These are phyloP conservation scores for Colletotrichum sp. DNA, from an alignment of 2,329 filamentous ascomycete species.

Conservation along the genomic window DNA sequence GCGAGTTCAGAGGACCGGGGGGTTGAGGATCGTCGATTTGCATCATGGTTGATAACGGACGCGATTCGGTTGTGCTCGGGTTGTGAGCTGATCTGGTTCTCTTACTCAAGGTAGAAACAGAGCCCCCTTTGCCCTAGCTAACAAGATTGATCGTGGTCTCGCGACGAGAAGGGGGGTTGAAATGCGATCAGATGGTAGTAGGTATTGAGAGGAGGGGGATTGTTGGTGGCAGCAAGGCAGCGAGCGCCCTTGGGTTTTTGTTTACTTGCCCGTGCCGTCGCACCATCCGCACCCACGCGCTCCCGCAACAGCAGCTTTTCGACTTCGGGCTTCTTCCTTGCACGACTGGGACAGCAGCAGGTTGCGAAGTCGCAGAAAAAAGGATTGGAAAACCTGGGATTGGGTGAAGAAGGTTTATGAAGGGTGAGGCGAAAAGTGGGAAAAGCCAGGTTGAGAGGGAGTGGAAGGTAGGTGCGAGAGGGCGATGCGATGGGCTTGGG, in stretches of 20 bases:
- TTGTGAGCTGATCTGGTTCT: background rate
- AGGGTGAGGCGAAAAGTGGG: background rate
- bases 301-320: background rate
- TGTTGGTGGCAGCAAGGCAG: background rate
- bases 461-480: background rate
- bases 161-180: background rate
- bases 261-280: constrained; percentile 10
- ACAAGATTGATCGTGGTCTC: background rate
- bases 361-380: background rate
- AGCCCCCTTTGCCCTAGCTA: background rate
- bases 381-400: background rate
- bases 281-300: constrained; percentile 3
- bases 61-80: background rate
- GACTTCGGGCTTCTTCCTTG: constrained; percentile 14
- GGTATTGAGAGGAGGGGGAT: background rate
- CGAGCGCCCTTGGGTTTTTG: background rate
- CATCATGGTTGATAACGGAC: background rate
- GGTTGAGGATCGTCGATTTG: background rate
- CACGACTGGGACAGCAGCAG: background rate
- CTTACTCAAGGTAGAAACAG: background rate
- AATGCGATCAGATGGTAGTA: background rate
- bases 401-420: background rate
- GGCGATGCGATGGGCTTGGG: background rate
- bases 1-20: constrained; percentile 21
- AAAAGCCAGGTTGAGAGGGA: background rate